Percentiles rank a stretch among this genome's conserved stretches.
Evolutionary conservation across 2,329 filamentous ascomycete species (phyloP).

Genomic region (Triangularia verruculosa): DNA sequence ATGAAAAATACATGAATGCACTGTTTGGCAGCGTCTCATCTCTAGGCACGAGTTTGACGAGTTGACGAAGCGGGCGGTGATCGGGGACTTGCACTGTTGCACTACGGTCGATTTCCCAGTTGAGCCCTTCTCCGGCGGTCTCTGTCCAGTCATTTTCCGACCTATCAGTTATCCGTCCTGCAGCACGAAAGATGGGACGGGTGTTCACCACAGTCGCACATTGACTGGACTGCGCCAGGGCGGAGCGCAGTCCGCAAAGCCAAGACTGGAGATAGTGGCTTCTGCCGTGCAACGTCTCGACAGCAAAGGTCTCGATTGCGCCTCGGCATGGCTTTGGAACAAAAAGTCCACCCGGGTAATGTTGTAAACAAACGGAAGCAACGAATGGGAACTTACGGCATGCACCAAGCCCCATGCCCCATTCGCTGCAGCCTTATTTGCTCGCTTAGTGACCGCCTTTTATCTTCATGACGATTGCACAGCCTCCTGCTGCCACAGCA

Average conservation of each 20-base stretch:
- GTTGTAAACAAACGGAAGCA: not conserved
- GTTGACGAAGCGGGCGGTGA: constrained; percentile 2
- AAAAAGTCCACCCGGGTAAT: not conserved
- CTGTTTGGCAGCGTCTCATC: not conserved
- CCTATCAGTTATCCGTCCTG: not conserved
- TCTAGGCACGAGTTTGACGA: not conserved
- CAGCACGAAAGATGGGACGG: not conserved
- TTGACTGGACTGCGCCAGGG: not conserved
- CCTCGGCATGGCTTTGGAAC: not conserved
- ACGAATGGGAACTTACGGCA: not conserved
- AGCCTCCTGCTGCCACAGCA: not conserved
- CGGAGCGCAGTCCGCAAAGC: not conserved
- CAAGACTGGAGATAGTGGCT: not conserved
- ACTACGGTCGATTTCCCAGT: not conserved
- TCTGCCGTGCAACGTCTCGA: not conserved
- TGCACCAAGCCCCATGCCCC: constrained; percentile 2
- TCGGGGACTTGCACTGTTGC: constrained; percentile 7
- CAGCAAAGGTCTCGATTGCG: not conserved
- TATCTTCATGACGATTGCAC: not conserved
- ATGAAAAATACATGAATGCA: constrained; percentile 4
- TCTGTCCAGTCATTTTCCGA: not conserved
- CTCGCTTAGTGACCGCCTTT: constrained; percentile 4
- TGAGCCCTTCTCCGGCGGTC: constrained; percentile 3
- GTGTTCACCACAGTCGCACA: not conserved
- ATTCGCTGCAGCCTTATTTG: constrained; percentile 9